A percentile compares a stretch with the other conserved stretches of the same genome.
phyloP scores from a whole-genome alignment of 208 protist species.

The Leishmania amazonensis region DNA sequence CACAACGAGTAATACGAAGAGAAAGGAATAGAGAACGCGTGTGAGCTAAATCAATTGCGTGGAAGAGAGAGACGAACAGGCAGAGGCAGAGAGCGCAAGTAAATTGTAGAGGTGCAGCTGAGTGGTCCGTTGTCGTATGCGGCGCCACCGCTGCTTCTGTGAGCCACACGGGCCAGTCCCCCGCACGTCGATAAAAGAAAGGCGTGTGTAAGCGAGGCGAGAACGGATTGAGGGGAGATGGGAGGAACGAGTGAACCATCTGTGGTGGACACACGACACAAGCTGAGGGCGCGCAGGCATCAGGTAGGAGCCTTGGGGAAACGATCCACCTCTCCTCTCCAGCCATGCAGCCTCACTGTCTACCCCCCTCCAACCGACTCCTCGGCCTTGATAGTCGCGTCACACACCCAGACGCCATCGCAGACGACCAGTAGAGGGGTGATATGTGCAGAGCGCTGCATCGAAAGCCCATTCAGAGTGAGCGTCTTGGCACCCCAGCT shows the following conservation, averaged over 20 bases:
- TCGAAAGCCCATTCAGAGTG: background rate
- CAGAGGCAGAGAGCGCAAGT: background rate
- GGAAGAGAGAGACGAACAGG: background rate
- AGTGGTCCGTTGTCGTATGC: background rate
- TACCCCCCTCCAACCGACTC: background rate
- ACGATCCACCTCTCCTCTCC: background rate
- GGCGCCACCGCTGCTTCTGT: conserved; percentile 2
- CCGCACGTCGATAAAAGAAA: background rate
- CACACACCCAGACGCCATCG: background rate
- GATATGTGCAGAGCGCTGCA: background rate
- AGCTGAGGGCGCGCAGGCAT: background rate
- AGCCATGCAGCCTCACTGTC: background rate
- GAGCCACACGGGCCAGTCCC: background rate
- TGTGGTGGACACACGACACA: background rate
- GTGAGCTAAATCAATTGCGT: background rate
- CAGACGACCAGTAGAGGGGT: background rate
- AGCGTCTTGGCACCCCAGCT: too few relatives aligned
- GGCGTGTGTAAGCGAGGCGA: background rate
- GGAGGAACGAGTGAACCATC: too few relatives aligned
- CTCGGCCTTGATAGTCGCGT: background rate
- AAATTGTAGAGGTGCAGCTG: background rate
- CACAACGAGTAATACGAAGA: background rate
- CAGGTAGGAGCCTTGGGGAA: background rate
- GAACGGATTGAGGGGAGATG: background rate
- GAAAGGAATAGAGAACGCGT: background rate